Evolutionary conservation across 202 grass and related monocot genomes (phyloP), one percentile per base, ranked within the genome.

Genomic region (Setaria italica): DNA sequence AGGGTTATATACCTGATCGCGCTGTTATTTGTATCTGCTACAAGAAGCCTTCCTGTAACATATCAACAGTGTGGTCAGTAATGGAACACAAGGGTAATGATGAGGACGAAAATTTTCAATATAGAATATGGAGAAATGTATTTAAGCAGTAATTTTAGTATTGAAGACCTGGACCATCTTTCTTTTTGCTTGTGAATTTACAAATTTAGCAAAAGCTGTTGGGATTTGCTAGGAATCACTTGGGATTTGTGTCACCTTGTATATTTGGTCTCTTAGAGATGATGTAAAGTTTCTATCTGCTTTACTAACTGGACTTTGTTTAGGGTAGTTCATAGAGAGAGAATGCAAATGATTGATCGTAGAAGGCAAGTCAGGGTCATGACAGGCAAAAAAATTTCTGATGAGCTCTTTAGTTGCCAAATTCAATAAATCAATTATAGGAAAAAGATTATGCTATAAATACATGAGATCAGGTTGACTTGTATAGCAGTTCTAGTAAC

Each of bases 11-110:
- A 96, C 82, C 96, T 87, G 71, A 99, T 99, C 65, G 90, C 33
- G 60, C 80, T 96, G 76, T 99, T 99, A 83, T 99, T 99, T 92
- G 96, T 99, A 90, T 99, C 96, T 42, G 96, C 91, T 91, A 99
- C 87, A 78, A 98, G 85, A 80, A 99, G 85, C 74, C 77, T 94
- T 65, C 93, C 96, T 99, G 84, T 80, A 91, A 90, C 21, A 91
- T 88, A 85, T 83, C 33, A 81, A 57, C 50, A 91, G 73, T 54
- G 80, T 55, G 82, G 70, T 41, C 39, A 41, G 39, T 41, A 83
- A 74, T 21, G 37, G 37, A 14, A 65, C 43, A 62, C 29, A 37
- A 60, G 29, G 39, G 29, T 60, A 46, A 45, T 16, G 20, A 72
- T 6, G 50, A 45, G 7, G 20, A 58, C 6, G 8, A 43, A 82